Percentiles rank a stretch among this genome's conserved stretches.
These are phyloP conservation scores for Chytriomyces confervae DNA, from an alignment of 192 early-diverging fungal genomes.

Conservation along the genomic window DNA sequence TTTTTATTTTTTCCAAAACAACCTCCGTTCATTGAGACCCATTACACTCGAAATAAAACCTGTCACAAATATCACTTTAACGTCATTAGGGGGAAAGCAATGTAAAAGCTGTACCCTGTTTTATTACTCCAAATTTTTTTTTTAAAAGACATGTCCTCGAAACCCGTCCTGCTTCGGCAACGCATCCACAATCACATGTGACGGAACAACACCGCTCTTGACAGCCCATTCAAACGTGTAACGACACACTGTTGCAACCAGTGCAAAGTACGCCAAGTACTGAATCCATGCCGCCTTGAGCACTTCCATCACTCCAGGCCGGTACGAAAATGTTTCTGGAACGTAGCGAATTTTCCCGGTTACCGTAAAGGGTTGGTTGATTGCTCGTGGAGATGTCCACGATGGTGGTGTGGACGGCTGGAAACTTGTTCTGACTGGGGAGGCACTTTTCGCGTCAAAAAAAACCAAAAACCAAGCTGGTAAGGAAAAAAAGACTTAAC, in stretches of 20 bases:
- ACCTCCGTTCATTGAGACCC: no score
- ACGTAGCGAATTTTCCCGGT: slow-evolving; percentile 35
- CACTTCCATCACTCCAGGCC: slow-evolving; percentile 40
- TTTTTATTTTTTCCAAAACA: no score
- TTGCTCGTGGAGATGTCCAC: slow-evolving; percentile 41
- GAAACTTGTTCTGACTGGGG: slow-evolving; percentile 43
- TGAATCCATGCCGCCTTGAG: slow-evolving; percentile 51
- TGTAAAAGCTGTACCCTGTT: no score
- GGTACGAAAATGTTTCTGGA: slow-evolving; percentile 32
- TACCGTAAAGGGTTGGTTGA: slow-evolving; percentile 38
- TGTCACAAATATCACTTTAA: no score
- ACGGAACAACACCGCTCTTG: slow-evolving; percentile 31
- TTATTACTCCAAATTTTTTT: no score
- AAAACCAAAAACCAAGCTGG: slow-evolving; percentile 27
- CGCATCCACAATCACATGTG: slow-evolving; percentile 41
- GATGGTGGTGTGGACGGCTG: slow-evolving; percentile 12
- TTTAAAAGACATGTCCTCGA: slow-evolving; percentile 21
- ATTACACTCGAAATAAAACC: no score
- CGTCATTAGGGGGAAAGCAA: no score
- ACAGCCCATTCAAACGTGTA: slow-evolving; percentile 32
- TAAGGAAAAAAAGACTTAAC: slow-evolving; percentile 38
- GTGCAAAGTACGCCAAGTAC: slow-evolving; percentile 43
- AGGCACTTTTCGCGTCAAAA: no score
- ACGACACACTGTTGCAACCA: slow-evolving; percentile 33
- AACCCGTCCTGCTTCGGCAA: slow-evolving; percentile 32